These are phyloP conservation scores for Aspergillus ochraceus DNA, from an alignment of 2,329 filamentous ascomycete species.

Conservation along the genomic window DNA sequence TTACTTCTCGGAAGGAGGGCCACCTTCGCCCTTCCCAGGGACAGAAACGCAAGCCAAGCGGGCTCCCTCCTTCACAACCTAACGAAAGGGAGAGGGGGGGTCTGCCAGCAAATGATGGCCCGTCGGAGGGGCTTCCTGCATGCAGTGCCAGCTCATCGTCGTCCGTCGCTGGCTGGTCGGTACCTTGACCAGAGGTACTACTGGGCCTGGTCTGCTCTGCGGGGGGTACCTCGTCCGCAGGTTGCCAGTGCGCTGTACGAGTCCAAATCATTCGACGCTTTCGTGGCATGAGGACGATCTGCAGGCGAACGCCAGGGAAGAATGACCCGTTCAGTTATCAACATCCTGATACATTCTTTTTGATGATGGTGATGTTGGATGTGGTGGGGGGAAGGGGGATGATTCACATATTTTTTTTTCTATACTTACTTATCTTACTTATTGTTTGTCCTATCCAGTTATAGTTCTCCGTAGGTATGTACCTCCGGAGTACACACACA, in stretches of 20 bases:
- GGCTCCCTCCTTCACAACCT: too few relatives aligned
- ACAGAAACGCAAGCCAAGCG: too few relatives aligned
- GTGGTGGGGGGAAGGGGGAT: too few relatives aligned
- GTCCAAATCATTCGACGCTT: conserved; percentile 5
- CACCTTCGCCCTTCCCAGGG: too few relatives aligned
- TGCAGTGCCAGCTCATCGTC: conserved; percentile 31
- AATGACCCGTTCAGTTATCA: background rate
- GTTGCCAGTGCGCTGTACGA: background rate
- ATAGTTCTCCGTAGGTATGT: too few relatives aligned
- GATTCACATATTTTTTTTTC: too few relatives aligned
- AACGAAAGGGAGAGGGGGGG: conserved; percentile 21
- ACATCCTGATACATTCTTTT: too few relatives aligned
- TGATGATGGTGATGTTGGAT: too few relatives aligned
- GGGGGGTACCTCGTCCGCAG: background rate
- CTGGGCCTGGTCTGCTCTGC: background rate
- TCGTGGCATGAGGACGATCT: background rate
- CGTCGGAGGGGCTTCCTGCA: conserved; percentile 29
- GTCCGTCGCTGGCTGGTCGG: background rate
- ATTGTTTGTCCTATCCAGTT: too few relatives aligned
- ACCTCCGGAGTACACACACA: too few relatives aligned
- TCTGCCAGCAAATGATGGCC: conserved; percentile 28
- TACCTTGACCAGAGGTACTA: background rate
- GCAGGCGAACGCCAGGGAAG: background rate
- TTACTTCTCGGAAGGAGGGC: too few relatives aligned
- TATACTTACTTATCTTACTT: too few relatives aligned